Evolutionary conservation across 139 green algal genomes (phyloP), one percentile per base, ranked within the genome.

Genomic region (Chlamydomonas sp.): DNA sequence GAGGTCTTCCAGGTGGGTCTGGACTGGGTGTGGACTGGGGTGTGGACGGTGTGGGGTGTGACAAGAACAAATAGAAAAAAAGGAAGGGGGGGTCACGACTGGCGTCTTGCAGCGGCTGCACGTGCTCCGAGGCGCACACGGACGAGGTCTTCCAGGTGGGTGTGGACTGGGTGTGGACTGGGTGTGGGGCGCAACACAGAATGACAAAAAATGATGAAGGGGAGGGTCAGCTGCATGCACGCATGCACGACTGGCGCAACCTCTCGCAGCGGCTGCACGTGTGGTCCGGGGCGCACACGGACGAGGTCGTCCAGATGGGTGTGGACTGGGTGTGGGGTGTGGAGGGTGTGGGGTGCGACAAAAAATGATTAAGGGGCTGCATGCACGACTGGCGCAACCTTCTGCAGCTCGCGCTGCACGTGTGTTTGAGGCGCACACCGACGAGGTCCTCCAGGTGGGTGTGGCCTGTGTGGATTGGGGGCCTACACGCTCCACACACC

Each of bases 91-190:
- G n/a, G n/a, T n/a, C n/a, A n/a, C n/a, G n/a, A n/a, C n/a, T n/a
- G n/a, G n/a, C n/a, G 70, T 97, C 39, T 75, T 65, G n/a, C 81
- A 83, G 72, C 84, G 83, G 65, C 79, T 99, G 72, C 95, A 99
- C n/a, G 84, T 90, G n/a, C n/a, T 95, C 99, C 76, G 86, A 93
- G 67, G 80, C 84, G 67, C 94, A 98, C 77, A 83, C 77, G 5
- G 93, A 99, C 70, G 95, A 99, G 75, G 93, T 99, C 10, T 99
- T 99, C 82, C 88, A 92, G 81, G 88, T 91, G 35, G n/a, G n/a
- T n/a, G n/a, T n/a, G n/a, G n/a, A n/a, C n/a, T n/a, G n/a, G n/a
- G n/a, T n/a, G n/a, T n/a, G n/a, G n/a, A n/a, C n/a, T n/a, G n/a
- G n/a, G n/a, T n/a, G n/a, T n/a, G n/a, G n/a, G n/a, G n/a, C n/a